Conservation (phyloP, 2,329 filamentous ascomycete genomes). For the Cytospora piceicola region DNA sequence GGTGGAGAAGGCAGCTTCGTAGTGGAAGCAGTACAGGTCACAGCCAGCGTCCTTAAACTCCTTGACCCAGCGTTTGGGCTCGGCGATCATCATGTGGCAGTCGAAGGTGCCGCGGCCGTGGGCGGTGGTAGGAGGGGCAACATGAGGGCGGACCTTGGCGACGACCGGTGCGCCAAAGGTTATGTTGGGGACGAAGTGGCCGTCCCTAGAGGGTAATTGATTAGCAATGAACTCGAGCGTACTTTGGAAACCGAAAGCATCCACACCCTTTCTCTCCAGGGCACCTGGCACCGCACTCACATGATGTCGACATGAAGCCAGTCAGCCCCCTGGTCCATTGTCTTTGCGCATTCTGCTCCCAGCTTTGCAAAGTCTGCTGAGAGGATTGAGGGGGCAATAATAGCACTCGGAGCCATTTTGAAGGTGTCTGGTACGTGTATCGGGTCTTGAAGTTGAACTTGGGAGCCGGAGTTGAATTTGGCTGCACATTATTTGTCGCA, state of each 20-base stretch:
- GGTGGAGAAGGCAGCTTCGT: slow-evolving; percentile 90
- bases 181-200: slow-evolving; percentile 98
- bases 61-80: slow-evolving; percentile 98
- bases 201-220: slow-evolving; percentile 67
- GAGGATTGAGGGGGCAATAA: slow-evolving; percentile 95
- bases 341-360: slow-evolving; percentile 82
- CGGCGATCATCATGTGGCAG: slow-evolving; percentile 99
- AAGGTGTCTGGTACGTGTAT: not conserved
- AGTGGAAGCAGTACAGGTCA: slow-evolving; percentile 99
- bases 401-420: slow-evolving; percentile 83
- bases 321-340: slow-evolving; percentile 85
- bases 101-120: slow-evolving; percentile 92
- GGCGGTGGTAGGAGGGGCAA: slow-evolving; percentile 70
- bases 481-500: not conserved
- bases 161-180: slow-evolving; percentile 96
- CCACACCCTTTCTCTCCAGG: slow-evolving; percentile 1
- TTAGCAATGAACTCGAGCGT: slow-evolving; percentile 4
- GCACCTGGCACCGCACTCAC: slow-evolving; percentile 46
- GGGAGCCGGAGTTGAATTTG: too few relatives aligned
- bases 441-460: not conserved
- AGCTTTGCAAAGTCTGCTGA: slow-evolving; percentile 93
- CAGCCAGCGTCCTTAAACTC: slow-evolving; percentile 93
- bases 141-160: slow-evolving; percentile 86
- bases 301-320: slow-evolving; percentile 96
- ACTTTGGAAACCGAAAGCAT: slow-evolving; percentile 2